A percentile compares a stretch with the other conserved stretches of the same genome.
Evolutionary conservation across 345 rosid genomes (phyloP).

Genomic region (Gossypium raimondii): DNA sequence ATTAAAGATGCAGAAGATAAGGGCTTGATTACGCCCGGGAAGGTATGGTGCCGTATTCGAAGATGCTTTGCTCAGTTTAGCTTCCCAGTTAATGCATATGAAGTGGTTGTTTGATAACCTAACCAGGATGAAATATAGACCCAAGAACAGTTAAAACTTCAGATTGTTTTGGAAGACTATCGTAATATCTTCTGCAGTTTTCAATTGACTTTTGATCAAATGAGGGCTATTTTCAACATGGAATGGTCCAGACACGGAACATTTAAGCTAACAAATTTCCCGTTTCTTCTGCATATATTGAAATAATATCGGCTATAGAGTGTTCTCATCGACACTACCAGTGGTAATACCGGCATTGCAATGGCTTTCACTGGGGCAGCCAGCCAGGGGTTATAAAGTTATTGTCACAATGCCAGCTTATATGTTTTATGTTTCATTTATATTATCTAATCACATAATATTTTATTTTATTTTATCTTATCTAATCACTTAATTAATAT

Average conservation of each 20-base stretch:
- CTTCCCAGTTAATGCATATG: not conserved
- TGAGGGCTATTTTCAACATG: not conserved
- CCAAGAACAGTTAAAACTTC: not conserved
- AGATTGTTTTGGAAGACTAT: not conserved
- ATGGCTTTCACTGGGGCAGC: conserved; percentile 62
- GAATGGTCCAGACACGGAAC: not conserved
- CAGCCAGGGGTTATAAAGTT: conserved; percentile 50
- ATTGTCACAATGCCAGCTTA: conserved; percentile 55
- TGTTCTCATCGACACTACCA: conserved; percentile 51
- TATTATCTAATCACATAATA: no score
- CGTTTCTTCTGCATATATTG: not conserved
- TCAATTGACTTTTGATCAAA: no score
- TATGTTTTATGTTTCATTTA: not conserved
- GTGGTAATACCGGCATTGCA: conserved; percentile 83
- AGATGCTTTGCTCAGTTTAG: not conserved
- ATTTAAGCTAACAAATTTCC: conserved; percentile 9
- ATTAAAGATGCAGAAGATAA: conserved; percentile 71
- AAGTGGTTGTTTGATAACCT: not conserved
- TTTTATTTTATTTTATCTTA: no score
- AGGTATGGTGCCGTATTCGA: conserved; percentile 28
- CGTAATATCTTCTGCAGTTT: no score
- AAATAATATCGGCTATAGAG: conserved; percentile 31
- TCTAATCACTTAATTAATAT: no score
- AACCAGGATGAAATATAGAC: not conserved
- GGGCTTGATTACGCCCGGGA: conserved; percentile 56